Conservation (phyloP, 192 early-diverging fungal genomes). For the Backusella tarrabulga region DNA sequence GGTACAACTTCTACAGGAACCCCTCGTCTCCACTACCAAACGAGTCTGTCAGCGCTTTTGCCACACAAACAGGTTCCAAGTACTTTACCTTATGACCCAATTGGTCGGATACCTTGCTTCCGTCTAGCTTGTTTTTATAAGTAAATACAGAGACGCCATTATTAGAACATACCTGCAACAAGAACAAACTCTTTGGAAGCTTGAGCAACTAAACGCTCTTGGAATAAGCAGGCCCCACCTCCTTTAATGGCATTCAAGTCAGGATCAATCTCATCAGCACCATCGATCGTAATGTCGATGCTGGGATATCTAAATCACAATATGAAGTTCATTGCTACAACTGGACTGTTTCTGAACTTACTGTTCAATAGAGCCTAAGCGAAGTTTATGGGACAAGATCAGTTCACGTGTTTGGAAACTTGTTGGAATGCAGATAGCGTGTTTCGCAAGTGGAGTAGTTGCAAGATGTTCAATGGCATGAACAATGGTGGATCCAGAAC, state of each 20-base stretch:
- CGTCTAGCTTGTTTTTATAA: slow-evolving; percentile 47
- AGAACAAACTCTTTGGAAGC: slow-evolving; percentile 82
- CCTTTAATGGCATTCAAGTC: slow-evolving; percentile 87
- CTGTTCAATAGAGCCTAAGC: slow-evolving; percentile 68
- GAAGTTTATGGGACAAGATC: slow-evolving; percentile 74
- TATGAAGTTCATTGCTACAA: too few relatives aligned
- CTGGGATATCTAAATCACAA: slow-evolving; percentile 48
- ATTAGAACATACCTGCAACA: slow-evolving; percentile 58
- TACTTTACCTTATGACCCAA: slow-evolving; percentile 27
- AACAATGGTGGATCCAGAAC: slow-evolving; percentile 79
- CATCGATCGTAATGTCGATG: slow-evolving; percentile 91
- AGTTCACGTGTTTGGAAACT: slow-evolving; percentile 89
- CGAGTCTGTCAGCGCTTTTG: not conserved
- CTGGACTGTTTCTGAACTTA: slow-evolving; percentile 23
- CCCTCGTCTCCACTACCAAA: slow-evolving; percentile 67
- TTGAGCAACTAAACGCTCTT: slow-evolving; percentile 88
- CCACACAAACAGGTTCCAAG: not conserved
- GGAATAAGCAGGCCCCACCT: slow-evolving; percentile 89
- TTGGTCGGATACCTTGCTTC: slow-evolving; percentile 71
- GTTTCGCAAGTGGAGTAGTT: slow-evolving; percentile 47
- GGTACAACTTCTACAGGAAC: slow-evolving; percentile 91
- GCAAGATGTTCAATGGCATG: slow-evolving; percentile 76
- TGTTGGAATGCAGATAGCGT: slow-evolving; percentile 84
- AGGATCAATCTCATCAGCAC: slow-evolving; percentile 86
- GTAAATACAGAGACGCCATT: not conserved